These are phyloP conservation scores for Mariannaea elegans DNA, from an alignment of 2,329 filamentous ascomycete genomes.

Conservation along the genomic window DNA sequence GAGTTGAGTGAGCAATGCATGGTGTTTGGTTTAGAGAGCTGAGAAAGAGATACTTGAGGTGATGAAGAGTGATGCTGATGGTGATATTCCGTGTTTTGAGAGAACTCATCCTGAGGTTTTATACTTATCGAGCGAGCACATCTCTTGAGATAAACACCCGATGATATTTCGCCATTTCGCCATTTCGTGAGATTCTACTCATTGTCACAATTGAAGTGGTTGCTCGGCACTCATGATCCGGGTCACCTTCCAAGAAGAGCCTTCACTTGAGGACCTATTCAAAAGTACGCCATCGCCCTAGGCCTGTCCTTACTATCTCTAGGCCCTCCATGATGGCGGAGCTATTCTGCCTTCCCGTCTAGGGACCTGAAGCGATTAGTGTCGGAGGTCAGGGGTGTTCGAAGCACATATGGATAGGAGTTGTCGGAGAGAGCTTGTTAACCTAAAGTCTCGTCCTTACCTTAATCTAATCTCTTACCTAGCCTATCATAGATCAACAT, in stretches of 20 bases:
- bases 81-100: not conserved
- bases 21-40: not conserved
- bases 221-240: not conserved
- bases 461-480: not conserved
- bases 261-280: not conserved
- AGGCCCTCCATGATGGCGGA: not conserved
- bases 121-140: not conserved
- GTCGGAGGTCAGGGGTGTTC: not conserved
- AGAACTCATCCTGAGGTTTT: not conserved
- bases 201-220: not conserved
- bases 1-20: constrained; percentile 5
- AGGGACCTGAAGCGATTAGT: not conserved
- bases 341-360: not conserved
- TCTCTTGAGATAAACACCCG: not conserved
- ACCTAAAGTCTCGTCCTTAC: not conserved
- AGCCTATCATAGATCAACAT: not conserved
- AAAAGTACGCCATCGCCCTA: not conserved
- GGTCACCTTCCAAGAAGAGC: not conserved
- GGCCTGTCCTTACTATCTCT: not conserved
- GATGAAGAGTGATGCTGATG: not conserved
- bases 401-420: not conserved
- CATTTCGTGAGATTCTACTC: not conserved
- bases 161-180: not conserved
- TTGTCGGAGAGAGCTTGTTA: not conserved
- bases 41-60: not conserved